Conservation (phyloP, 1,284 basidiomycete species). For the Peniophora sp. region DNA sequence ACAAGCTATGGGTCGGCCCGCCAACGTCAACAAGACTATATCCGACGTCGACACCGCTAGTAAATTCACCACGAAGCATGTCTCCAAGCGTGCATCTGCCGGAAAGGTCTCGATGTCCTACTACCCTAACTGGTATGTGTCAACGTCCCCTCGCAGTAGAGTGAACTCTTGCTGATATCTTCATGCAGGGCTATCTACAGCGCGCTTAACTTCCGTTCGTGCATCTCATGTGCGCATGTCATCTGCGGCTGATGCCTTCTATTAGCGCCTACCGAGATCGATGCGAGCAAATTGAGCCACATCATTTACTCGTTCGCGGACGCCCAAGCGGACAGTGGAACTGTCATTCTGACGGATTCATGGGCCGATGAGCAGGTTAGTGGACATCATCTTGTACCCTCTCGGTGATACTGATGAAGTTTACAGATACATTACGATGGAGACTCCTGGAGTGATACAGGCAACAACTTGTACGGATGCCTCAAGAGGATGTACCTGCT, state of each 20-base stretch:
- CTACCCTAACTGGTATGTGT: constrained; percentile 59
- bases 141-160: too few species aligned
- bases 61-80: constrained; percentile 29
- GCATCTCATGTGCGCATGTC: constrained; percentile 1
- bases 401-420: not conserved
- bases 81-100: constrained; percentile 35
- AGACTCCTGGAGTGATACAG: constrained; percentile 55
- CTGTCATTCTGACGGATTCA: constrained; percentile 65
- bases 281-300: constrained; percentile 54
- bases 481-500: constrained; percentile 65
- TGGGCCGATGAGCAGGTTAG: constrained; percentile 79
- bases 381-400: not conserved
- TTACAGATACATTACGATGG: constrained; percentile 56
- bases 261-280: constrained; percentile 54
- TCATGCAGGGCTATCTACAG: constrained; percentile 69
- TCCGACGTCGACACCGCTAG: constrained; percentile 27
- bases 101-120: constrained; percentile 53
- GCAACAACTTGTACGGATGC: constrained; percentile 80
- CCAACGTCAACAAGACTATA: constrained; percentile 29
- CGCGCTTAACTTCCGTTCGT: constrained; percentile 61
- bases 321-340: constrained; percentile 58
- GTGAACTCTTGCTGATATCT: constrained; percentile 15
- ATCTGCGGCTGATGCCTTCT: constrained; percentile 9
- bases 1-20: constrained; percentile 49
- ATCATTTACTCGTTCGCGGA: constrained; percentile 87